Evolutionary conservation across 768 basidiomycete species (phyloP).

Genomic region (Cyathus striatus): DNA sequence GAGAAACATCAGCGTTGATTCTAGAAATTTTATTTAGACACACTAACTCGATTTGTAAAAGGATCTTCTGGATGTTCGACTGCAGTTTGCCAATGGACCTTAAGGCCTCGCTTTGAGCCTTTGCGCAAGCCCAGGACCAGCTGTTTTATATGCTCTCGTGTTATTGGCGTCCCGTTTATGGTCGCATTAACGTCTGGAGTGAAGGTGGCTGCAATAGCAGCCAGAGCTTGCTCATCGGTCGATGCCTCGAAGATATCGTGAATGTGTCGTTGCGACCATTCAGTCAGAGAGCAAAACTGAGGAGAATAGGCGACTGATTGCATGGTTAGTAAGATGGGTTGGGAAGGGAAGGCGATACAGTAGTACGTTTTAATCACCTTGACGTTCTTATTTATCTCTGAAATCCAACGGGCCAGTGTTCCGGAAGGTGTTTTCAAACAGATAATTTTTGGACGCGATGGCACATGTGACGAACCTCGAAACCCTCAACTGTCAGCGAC

Average conservation of each 20-base stretch:
- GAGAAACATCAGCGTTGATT: not conserved
- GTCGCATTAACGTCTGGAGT: constrained; percentile 30
- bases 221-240: constrained; percentile 34
- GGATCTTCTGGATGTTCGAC: constrained; percentile 39
- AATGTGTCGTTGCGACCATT: constrained; percentile 49
- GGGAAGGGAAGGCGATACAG: not conserved
- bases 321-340: not conserved
- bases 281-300: constrained; percentile 34
- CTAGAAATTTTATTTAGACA: constrained; percentile 1
- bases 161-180: constrained; percentile 39
- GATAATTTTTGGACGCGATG: too few relatives aligned
- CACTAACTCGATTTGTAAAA: constrained; percentile 31
- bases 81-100: constrained; percentile 43
- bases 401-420: not conserved
- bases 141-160: constrained; percentile 31
- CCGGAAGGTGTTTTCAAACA: too few relatives aligned
- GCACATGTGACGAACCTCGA: too few relatives aligned
- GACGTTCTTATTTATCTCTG: not conserved
- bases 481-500: too few relatives aligned
- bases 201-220: constrained; percentile 43
- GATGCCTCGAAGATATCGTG: constrained; percentile 44
- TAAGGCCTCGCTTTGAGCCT: constrained; percentile 30
- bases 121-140: constrained; percentile 38
- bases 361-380: not conserved
- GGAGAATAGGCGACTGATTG: not conserved